Evolutionary conservation across 192 early-diverging fungal species (phyloP).

Genomic region (Backusella morwellensis): DNA sequence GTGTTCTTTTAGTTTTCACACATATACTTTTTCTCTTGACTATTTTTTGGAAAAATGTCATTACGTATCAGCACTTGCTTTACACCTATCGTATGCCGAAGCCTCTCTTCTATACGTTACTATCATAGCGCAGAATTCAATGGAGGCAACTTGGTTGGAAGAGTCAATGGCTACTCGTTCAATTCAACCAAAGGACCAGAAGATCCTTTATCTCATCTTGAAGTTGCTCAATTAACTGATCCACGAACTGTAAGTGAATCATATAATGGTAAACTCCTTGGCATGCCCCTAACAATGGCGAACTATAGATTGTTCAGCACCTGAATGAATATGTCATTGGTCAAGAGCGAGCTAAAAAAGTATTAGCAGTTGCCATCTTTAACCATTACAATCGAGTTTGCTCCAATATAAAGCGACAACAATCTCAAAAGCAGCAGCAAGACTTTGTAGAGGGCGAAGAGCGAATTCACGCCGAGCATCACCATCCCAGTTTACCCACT

Average conservation of each 20-base stretch:
- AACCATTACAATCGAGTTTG: constrained; percentile 81
- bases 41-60: not conserved
- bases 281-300: not conserved
- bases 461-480: constrained; percentile 21
- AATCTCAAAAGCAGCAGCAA: constrained; percentile 33
- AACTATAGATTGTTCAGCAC: constrained; percentile 65
- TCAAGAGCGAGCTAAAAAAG: constrained; percentile 81
- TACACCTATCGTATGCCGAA: not conserved
- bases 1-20: not conserved
- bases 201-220: constrained; percentile 6
- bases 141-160: not conserved
- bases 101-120: not conserved
- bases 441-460: constrained; percentile 14
- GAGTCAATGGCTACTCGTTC: not conserved
- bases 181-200: not conserved
- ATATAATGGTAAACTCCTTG: not conserved
- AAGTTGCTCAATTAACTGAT: constrained; percentile 6
- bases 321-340: constrained; percentile 88
- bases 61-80: constrained; percentile 1
- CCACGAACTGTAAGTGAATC: constrained; percentile 10
- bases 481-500: constrained; percentile 10
- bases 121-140: not conserved
- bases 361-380: constrained; percentile 80
- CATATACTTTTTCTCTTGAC: not conserved
- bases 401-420: constrained; percentile 60